Conservation (phyloP, 208 protist genomes). For the Lotmaria passim region DNA sequence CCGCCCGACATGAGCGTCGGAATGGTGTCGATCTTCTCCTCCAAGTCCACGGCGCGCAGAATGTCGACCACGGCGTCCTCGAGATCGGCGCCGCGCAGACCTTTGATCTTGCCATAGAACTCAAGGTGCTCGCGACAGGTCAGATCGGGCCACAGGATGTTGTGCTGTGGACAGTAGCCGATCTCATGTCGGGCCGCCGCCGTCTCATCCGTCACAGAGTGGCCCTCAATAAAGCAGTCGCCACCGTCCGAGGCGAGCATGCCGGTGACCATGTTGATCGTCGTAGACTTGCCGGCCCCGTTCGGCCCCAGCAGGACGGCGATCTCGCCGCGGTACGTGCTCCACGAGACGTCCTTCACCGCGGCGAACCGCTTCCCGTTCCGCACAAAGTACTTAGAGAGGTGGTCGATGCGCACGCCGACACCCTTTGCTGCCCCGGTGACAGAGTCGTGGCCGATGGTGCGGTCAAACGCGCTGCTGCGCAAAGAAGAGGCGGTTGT, state of each 20-base stretch:
- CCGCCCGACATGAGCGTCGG: conserved; percentile 65
- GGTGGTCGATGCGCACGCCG: conserved; percentile 36
- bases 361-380: conserved; percentile 54
- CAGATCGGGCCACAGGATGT: conserved; percentile 94
- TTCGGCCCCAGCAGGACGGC: conserved; percentile 87
- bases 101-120: conserved; percentile 92
- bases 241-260: conserved; percentile 73
- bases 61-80: conserved; percentile 44
- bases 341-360: conserved; percentile 74
- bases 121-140: conserved; percentile 90
- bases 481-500: neutral
- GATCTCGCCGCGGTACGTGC: conserved; percentile 57
- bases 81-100: conserved; percentile 40
- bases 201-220: conserved; percentile 60
- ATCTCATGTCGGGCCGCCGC: conserved; percentile 71
- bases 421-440: conserved; percentile 40
- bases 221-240: conserved; percentile 75
- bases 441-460: conserved; percentile 10
- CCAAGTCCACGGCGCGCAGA: conserved; percentile 61
- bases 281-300: conserved; percentile 86
- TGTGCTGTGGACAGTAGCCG: conserved; percentile 96
- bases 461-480: conserved; percentile 27
- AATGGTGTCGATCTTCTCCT: conserved; percentile 50
- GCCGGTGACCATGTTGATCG: conserved; percentile 86
- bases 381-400: conserved; percentile 43